Conservation (phyloP, 2,329 filamentous ascomycete genomes). For the Botrytis galanthina region DNA sequence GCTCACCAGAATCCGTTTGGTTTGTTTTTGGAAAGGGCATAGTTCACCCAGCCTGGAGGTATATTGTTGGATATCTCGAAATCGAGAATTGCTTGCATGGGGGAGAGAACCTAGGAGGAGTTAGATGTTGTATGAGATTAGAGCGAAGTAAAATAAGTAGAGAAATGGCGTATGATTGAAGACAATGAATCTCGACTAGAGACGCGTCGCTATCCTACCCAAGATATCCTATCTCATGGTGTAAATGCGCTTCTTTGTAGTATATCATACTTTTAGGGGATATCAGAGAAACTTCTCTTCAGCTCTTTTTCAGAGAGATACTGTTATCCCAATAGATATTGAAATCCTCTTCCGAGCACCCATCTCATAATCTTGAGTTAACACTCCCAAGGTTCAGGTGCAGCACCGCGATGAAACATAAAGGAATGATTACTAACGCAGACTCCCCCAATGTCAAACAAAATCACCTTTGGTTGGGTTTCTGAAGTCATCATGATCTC, state of each 20-base stretch:
- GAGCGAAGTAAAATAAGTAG: not conserved
- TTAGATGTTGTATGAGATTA: conserved; percentile 20
- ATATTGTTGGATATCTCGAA: conserved; percentile 78
- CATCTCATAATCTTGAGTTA: not conserved
- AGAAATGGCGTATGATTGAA: not conserved
- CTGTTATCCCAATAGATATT: not conserved
- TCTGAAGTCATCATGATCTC: conserved; percentile 42
- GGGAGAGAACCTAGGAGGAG: conserved; percentile 66
- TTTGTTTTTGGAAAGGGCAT: conserved; percentile 75
- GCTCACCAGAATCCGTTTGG: conserved; percentile 73
- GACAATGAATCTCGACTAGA: not conserved
- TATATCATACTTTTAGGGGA: too few species aligned
- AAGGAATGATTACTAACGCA: conserved; percentile 64
- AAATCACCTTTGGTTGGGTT: conserved; percentile 55
- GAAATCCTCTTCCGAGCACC: not conserved
- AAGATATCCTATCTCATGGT: not conserved
- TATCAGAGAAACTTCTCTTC: not conserved
- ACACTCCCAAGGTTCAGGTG: not conserved
- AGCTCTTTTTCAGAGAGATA: not conserved
- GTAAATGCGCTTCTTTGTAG: not conserved
- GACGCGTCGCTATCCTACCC: not conserved
- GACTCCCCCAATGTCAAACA: conserved; percentile 97
- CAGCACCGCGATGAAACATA: not conserved
- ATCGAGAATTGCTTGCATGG: conserved; percentile 88
- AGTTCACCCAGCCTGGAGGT: conserved; percentile 87